A percentile compares a stretch with the other conserved stretches of the same genome.
phyloP scores from a whole-genome alignment of 306 rosid genomes.

The Quercus aquifolioides region DNA sequence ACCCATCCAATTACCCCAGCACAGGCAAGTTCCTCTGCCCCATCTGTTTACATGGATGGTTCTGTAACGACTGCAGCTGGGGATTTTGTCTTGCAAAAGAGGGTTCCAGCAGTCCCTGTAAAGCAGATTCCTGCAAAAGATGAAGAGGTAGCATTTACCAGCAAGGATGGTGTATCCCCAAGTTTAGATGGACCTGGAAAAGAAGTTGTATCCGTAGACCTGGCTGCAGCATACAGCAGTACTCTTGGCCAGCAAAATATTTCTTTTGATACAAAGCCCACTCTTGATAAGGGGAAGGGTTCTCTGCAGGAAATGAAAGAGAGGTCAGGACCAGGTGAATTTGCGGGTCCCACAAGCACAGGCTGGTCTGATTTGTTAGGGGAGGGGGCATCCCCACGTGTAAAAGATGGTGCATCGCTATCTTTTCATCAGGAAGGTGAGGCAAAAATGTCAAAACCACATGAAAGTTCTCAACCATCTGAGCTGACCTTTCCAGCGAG shows the following conservation, averaged over 20 bases:
- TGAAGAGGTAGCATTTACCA: slow-evolving; percentile 28
- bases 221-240: slow-evolving; percentile 33
- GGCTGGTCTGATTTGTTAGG: slow-evolving; percentile 31
- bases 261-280: slow-evolving; percentile 35
- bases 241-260: slow-evolving; percentile 25
- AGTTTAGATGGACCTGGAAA: slow-evolving; percentile 31
- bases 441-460: slow-evolving; percentile 21
- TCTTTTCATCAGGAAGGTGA: slow-evolving; percentile 37
- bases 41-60: slow-evolving; percentile 42
- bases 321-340: slow-evolving; percentile 20
- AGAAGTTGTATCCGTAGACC: slow-evolving; percentile 24
- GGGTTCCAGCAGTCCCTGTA: slow-evolving; percentile 34
- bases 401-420: slow-evolving; percentile 33
- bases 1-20: slow-evolving; percentile 15
- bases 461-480: slow-evolving; percentile 28
- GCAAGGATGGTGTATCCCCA: slow-evolving; percentile 33
- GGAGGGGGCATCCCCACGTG: slow-evolving; percentile 26
- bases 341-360: slow-evolving; percentile 17
- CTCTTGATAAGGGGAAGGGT: slow-evolving; percentile 40
- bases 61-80: slow-evolving; percentile 42
- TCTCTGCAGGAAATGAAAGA: slow-evolving; percentile 25
- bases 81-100: slow-evolving; percentile 57
- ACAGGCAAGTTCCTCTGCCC: slow-evolving; percentile 36
- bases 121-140: slow-evolving; percentile 31
- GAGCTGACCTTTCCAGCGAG: slow-evolving; percentile 24